Evolutionary conservation across 2,329 filamentous ascomycete species (phyloP).

Genomic region (Talaromyces atroroseus): DNA sequence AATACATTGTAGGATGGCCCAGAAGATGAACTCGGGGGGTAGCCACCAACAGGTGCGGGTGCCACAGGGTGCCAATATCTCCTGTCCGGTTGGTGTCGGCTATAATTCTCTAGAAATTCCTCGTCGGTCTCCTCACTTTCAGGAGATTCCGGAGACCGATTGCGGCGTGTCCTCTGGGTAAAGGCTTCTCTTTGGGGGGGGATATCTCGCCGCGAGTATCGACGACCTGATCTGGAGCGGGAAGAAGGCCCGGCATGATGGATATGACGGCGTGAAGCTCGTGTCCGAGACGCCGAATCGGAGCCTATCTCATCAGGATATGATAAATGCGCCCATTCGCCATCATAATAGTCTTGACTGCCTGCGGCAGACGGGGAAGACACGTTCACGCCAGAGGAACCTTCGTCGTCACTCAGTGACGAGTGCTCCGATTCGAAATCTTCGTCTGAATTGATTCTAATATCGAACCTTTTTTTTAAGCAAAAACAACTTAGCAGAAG

Average conservation of each 20-base stretch:
- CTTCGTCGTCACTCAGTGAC: conserved; percentile 38
- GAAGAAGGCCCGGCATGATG: conserved; percentile 34
- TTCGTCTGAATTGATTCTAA: conserved; percentile 37
- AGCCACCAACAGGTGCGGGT: conserved; percentile 26
- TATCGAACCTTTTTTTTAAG: conserved; percentile 34
- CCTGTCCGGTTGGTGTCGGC: conserved; percentile 30
- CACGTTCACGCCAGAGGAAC: conserved; percentile 39
- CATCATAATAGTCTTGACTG: conserved; percentile 33
- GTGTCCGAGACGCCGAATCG: conserved; percentile 42
- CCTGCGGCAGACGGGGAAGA: conserved; percentile 36
- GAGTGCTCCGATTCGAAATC: conserved; percentile 36
- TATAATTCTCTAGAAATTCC: conserved; percentile 52
- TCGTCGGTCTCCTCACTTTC: conserved; percentile 62
- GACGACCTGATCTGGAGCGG: conserved; percentile 33
- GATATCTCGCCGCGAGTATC: conserved; percentile 33
- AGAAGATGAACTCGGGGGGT: conserved; percentile 37
- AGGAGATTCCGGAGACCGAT: conserved; percentile 48
- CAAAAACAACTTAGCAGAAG: conserved; percentile 12
- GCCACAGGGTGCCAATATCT: conserved; percentile 28
- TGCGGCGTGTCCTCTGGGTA: conserved; percentile 35
- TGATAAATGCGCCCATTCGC: conserved; percentile 34
- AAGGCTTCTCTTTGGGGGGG: conserved; percentile 25
- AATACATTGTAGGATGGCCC: conserved; percentile 34
- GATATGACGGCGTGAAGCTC: conserved; percentile 33
- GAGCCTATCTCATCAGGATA: conserved; percentile 45